Percentiles rank a stretch among this genome's conserved stretches.
phyloP scores from a whole-genome alignment of 257 asterid genomes.

The Ballota nigra region DNA sequence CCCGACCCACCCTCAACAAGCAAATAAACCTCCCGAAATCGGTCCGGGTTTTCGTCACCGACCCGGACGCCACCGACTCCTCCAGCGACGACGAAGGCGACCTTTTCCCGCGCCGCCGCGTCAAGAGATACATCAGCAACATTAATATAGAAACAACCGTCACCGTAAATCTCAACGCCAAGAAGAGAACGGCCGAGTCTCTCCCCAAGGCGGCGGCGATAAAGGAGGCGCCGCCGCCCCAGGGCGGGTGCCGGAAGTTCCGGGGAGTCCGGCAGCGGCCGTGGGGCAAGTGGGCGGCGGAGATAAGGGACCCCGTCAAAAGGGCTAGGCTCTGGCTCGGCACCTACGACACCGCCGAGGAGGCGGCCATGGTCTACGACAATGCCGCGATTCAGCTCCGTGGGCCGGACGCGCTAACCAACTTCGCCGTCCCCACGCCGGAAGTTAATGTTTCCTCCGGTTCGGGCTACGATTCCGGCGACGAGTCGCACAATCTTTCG shows the following conservation, averaged over 20 bases:
- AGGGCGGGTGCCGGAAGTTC: conserved; percentile 39
- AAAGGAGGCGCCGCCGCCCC: conserved; percentile 12
- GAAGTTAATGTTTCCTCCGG: conserved; percentile 23
- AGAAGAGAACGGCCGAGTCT: conserved; percentile 21
- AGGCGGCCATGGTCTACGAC: conserved; percentile 77
- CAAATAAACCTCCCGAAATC: conserved; percentile 29
- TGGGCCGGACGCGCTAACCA: conserved; percentile 66
- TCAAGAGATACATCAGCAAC: conserved; percentile 54
- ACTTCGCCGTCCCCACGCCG: conserved; percentile 33
- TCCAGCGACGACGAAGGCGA: conserved; percentile 67
- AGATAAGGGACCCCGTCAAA: conserved; percentile 60
- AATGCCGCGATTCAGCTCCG: conserved; percentile 66
- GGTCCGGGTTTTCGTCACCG: conserved; percentile 55
- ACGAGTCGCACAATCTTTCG: conserved; percentile 41
- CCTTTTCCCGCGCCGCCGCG: conserved; percentile 48
- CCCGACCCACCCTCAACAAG: conserved; percentile 17
- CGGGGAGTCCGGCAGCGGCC: conserved; percentile 73
- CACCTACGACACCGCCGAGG: conserved; percentile 70
- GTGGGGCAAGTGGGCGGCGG: conserved; percentile 85
- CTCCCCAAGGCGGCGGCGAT: conserved; percentile 35
- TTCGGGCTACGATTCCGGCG: conserved; percentile 67
- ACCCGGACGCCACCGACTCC: conserved; percentile 84
- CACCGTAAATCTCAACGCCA: neutral
- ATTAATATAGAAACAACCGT: conserved; percentile 42
- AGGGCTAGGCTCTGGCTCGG: conserved; percentile 63